Percentiles rank a stretch among this genome's conserved stretches.
These are phyloP conservation scores for Rhizophora mangle DNA, from an alignment of 345 rosid genomes.

Conservation along the genomic window DNA sequence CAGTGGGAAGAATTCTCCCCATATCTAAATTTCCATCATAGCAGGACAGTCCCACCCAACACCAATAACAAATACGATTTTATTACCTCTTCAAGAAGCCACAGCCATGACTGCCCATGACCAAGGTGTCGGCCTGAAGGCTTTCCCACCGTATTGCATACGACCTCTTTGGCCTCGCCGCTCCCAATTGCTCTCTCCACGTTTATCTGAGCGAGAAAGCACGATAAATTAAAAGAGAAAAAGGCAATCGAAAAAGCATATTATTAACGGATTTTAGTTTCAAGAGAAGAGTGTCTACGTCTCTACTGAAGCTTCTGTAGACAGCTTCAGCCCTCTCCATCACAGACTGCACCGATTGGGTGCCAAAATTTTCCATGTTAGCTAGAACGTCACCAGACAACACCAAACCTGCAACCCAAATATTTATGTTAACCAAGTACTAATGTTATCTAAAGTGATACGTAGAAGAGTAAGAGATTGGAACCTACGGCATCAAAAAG, in stretches of 20 bases:
- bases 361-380: constrained; percentile 51
- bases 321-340: constrained; percentile 71
- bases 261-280: too few species aligned
- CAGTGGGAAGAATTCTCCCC: too few species aligned
- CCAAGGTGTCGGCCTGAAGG: constrained; percentile 69
- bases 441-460: neutral
- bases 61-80: neutral
- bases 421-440: too few species aligned
- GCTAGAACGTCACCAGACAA: constrained; percentile 44
- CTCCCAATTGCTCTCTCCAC: constrained; percentile 60
- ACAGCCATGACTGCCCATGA: constrained; percentile 94
- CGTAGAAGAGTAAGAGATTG: neutral
- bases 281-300: constrained; percentile 14
- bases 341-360: constrained; percentile 51
- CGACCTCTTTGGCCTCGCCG: constrained; percentile 88
- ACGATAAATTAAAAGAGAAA: neutral
- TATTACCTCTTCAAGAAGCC: constrained; percentile 84
- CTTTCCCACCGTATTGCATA: constrained; percentile 60
- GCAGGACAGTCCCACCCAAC: too few species aligned
- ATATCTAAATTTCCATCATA: too few species aligned
- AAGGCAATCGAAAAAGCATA: neutral
- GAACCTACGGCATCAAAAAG: constrained; percentile 62
- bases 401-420: constrained; percentile 42
- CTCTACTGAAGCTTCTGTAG: constrained; percentile 34
- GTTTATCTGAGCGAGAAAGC: constrained; percentile 34